Evolutionary conservation across 225 moss, liverwort and hornwort species (phyloP), one percentile per base, ranked within the genome.

Genomic region (Neckera pumila): DNA sequence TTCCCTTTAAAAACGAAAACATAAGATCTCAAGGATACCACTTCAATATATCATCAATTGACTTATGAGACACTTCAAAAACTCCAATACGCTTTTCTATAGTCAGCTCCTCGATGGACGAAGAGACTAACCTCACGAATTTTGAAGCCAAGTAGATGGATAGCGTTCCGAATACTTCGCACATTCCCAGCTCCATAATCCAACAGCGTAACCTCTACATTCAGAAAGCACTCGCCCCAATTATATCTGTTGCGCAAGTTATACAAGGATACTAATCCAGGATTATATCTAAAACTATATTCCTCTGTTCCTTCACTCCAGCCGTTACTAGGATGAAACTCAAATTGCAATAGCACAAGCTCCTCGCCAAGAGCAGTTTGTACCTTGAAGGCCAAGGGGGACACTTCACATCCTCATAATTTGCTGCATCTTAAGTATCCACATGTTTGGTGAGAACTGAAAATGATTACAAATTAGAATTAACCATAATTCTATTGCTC

Each of bases 101-200:
- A 63, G 42, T 76, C 60, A 47, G 51, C 76, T 54, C 42, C 73
- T 66, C 34, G 33, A 33, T 83, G 77, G 66, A 87, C 70, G 10
- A 67, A 42, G 54, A 90, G 71, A 71, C 63, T 62, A 85, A 96
- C 98, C 88, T 97, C 96, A 30, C 93, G 93, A 85, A 95, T 96
- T 81, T 92, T 95, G 82, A 92, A 97, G 56, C 98, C 98, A 84
- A 97, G 91, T 30, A 97, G 93, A 88, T 94, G 97, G 62, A 99
- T 95, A 74, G 98, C 98, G 89, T 99, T 99, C 89, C 98, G 91
- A 87, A 99, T 94, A 62, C 97, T 97, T 43, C 97, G 95, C 88
- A 99, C 97, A 92, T 99, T 99, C 18, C 98, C 98, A 87, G 97
- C 97, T 93, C 98, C 98, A 87, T 97, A 97, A 91, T 99, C 98